A percentile compares a stretch with the other conserved stretches of the same genome.
Evolutionary conservation across 441 rosid species (phyloP).

Genomic region (Populus tomentosa): DNA sequence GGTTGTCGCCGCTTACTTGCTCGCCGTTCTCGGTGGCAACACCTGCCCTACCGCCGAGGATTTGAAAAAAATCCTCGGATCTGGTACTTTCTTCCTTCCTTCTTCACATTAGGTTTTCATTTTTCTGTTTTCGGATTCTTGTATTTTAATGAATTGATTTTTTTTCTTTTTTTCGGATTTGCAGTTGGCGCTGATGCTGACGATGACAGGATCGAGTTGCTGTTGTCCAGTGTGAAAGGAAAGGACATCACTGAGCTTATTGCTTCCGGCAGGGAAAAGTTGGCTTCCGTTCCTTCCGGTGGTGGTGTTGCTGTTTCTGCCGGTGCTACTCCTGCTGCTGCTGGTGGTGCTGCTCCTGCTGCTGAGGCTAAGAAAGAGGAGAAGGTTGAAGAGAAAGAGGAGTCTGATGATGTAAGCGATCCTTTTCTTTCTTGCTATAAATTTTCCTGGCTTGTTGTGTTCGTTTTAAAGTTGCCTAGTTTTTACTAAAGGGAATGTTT

Average conservation of each 20-base stretch:
- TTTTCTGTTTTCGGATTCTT: too few relatives aligned
- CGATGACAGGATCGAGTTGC: slow-evolving; percentile 59
- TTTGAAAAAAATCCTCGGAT: slow-evolving; percentile 62
- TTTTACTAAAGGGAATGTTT: not conserved
- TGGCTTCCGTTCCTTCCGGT: slow-evolving; percentile 83
- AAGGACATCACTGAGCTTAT: slow-evolving; percentile 69
- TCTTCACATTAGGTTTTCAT: not conserved
- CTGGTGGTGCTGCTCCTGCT: slow-evolving; percentile 52
- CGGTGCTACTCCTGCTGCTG: slow-evolving; percentile 30
- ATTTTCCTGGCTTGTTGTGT: not conserved
- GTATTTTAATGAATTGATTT: not conserved
- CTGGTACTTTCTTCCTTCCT: slow-evolving; percentile 35
- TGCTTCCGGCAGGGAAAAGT: slow-evolving; percentile 78
- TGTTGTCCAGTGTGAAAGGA: slow-evolving; percentile 58
- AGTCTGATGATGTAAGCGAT: slow-evolving; percentile 70
- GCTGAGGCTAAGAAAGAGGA: slow-evolving; percentile 71
- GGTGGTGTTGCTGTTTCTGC: slow-evolving; percentile 59
- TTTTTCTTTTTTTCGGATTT: not conserved
- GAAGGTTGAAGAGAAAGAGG: slow-evolving; percentile 85
- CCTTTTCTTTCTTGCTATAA: not conserved
- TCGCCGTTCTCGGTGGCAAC: slow-evolving; percentile 86
- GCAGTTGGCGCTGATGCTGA: slow-evolving; percentile 83
- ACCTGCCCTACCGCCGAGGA: slow-evolving; percentile 59
- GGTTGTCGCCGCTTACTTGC: slow-evolving; percentile 66
- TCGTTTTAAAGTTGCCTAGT: not conserved